Conservation (phyloP, 2,329 filamentous ascomycete species). For the Trichoderma sp. region DNA sequence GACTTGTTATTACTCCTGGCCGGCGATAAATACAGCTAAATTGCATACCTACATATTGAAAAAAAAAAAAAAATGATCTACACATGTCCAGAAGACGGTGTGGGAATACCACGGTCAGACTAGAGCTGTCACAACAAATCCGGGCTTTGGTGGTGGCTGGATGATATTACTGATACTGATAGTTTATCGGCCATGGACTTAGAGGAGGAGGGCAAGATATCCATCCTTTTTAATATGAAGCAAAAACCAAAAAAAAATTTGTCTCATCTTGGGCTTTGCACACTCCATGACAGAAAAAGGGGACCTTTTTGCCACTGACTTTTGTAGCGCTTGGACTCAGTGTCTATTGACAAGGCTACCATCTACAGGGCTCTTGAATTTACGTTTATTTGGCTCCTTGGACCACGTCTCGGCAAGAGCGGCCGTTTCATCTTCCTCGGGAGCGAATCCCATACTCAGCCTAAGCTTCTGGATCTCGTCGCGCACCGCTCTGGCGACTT, state of each 20-base stretch:
- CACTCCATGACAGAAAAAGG: background rate
- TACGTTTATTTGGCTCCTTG: constrained; percentile 45
- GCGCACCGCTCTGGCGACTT: constrained; percentile 75
- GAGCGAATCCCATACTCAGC: constrained; percentile 63
- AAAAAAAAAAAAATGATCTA: background rate
- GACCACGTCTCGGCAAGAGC: constrained; percentile 80
- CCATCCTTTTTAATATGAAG: constrained; percentile 12
- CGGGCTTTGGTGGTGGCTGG: constrained; percentile 5
- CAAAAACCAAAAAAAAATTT: background rate
- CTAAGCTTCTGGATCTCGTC: constrained; percentile 78
- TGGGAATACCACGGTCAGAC: background rate
- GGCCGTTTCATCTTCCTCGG: constrained; percentile 75
- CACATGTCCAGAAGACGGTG: background rate
- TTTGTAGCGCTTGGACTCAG: constrained; percentile 23
- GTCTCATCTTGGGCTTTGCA: background rate
- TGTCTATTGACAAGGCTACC: constrained; percentile 47
- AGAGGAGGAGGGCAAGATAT: background rate
- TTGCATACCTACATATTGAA: background rate
- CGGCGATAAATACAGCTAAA: constrained; percentile 3
- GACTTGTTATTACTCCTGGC: background rate
- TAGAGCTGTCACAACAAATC: background rate
- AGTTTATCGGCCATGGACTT: background rate
- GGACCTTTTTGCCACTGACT: background rate
- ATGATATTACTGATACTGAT: constrained; percentile 11
- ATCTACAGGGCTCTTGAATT: constrained; percentile 53